Conservation (phyloP, 345 rosid genomes). For the Eucalyptus melliodora region DNA sequence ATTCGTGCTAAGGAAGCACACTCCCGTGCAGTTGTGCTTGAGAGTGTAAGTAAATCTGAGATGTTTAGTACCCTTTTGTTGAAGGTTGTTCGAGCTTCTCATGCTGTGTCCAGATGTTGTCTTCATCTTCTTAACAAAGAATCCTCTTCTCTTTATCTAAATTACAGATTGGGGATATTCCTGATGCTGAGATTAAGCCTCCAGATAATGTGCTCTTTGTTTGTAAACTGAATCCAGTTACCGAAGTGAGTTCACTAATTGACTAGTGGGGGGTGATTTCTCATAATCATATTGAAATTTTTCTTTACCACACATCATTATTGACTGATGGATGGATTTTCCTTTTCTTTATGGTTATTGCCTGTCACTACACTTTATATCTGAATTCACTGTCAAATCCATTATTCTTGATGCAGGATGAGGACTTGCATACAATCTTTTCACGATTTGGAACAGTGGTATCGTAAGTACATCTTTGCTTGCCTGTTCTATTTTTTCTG, state of each 20-base stretch:
- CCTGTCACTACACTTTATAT: not conserved
- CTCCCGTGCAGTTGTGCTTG: slow-evolving; percentile 96
- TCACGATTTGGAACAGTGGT: slow-evolving; percentile 88
- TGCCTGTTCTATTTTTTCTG: not conserved
- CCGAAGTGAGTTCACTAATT: slow-evolving; percentile 58
- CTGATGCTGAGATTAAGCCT: slow-evolving; percentile 81
- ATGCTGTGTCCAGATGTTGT: not conserved
- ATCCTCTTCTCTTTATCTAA: not conserved
- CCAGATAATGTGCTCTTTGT: slow-evolving; percentile 95
- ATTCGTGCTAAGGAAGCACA: slow-evolving; percentile 74
- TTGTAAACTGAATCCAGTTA: slow-evolving; percentile 95
- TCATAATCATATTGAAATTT: not conserved
- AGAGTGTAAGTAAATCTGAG: slow-evolving; percentile 46
- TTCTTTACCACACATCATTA: not conserved
- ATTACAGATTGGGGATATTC: slow-evolving; percentile 59
- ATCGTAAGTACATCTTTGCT: slow-evolving; percentile 36
- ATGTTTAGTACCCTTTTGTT: not conserved
- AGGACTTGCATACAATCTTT: slow-evolving; percentile 87
- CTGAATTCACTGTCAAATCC: not conserved
- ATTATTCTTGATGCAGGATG: slow-evolving; percentile 53
- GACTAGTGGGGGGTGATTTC: not conserved
- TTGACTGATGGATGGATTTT: not conserved
- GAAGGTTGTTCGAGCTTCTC: not conserved
- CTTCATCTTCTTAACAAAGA: not conserved
- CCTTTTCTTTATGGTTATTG: not conserved